These are phyloP conservation scores for Epichloe glyceriae DNA, from an alignment of 2,329 filamentous ascomycete genomes.

Conservation along the genomic window DNA sequence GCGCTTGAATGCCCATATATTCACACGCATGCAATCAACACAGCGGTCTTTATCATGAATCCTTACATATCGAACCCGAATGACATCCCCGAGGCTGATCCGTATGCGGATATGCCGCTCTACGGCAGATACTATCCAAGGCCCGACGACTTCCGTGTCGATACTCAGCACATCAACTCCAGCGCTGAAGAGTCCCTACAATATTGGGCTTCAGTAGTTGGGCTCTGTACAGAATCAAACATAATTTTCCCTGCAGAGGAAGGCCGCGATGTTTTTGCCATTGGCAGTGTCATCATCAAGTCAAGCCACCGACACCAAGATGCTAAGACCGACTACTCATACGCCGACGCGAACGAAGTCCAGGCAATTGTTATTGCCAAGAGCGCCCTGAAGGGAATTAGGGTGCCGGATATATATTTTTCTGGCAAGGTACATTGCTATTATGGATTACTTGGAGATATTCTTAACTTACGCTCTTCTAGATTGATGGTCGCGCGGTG, in stretches of 20 bases:
- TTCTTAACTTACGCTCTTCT: constrained; percentile 1
- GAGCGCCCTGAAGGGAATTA: constrained; percentile 14
- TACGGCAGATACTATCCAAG: background rate
- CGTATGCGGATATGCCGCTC: background rate
- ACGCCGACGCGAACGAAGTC: constrained; percentile 27
- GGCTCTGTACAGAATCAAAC: constrained; percentile 15
- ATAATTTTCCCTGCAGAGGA: constrained; percentile 15
- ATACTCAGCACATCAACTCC: constrained; percentile 14
- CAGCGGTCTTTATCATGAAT: background rate
- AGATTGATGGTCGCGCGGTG: constrained; percentile 23
- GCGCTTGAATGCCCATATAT: too few species aligned
- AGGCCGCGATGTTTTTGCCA: constrained; percentile 27
- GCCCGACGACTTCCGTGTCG: background rate
- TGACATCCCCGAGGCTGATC: background rate
- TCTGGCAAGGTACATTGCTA: constrained; percentile 19
- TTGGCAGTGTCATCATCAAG: constrained; percentile 27
- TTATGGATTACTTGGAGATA: background rate
- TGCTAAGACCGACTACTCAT: constrained; percentile 21
- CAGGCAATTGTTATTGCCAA: constrained; percentile 20
- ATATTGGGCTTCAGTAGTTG: constrained; percentile 21
- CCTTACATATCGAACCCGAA: background rate
- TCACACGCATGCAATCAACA: too few species aligned
- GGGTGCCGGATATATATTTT: constrained; percentile 26
- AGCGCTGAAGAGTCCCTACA: constrained; percentile 11
- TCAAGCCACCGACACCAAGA: constrained; percentile 20